Conservation (phyloP, 495 filamentous ascomycete species). For the Bryoglossum gracile region DNA sequence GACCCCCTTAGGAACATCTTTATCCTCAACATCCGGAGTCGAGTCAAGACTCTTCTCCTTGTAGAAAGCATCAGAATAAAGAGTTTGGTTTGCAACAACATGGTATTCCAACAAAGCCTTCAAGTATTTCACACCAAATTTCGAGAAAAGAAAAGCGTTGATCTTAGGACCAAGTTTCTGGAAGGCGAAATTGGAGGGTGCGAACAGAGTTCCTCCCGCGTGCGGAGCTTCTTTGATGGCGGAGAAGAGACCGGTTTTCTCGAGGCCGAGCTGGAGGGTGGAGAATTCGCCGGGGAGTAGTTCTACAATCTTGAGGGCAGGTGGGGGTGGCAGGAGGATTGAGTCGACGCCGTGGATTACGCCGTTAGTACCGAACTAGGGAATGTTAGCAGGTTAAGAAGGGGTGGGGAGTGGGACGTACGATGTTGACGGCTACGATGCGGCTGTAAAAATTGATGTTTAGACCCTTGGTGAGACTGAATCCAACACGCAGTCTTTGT, state of each 20-base stretch:
- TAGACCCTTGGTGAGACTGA: conserved; percentile 45
- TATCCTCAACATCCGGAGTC: conserved; percentile 8
- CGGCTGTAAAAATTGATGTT: conserved; percentile 67
- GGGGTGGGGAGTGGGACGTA: conserved; percentile 29
- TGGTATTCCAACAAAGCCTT: conserved; percentile 71
- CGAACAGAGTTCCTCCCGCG: conserved; percentile 62
- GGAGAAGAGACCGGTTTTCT: conserved; percentile 56
- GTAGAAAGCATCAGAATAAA: conserved; percentile 79
- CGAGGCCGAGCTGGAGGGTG: conserved; percentile 64
- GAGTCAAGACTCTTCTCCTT: conserved; percentile 21
- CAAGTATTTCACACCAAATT: conserved; percentile 62
- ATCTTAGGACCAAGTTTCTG: conserved; percentile 55
- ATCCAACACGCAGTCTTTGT: conserved; percentile 60
- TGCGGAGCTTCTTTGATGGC: conserved; percentile 33
- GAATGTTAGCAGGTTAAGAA: neutral
- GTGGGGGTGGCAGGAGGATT: conserved; percentile 67
- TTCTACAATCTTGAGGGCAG: conserved; percentile 49
- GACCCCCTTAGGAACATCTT: conserved; percentile 6
- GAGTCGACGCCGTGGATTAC: conserved; percentile 68
- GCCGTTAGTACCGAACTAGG: conserved; percentile 59
- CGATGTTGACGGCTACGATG: conserved; percentile 58
- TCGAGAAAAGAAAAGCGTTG: conserved; percentile 73
- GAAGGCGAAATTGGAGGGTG: conserved; percentile 72
- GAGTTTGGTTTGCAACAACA: conserved; percentile 60
- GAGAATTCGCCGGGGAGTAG: conserved; percentile 66